Base-by-base conservation (phyloP, 2,329 filamentous ascomycete genomes). In the Nemania bipapillata region DNA sequence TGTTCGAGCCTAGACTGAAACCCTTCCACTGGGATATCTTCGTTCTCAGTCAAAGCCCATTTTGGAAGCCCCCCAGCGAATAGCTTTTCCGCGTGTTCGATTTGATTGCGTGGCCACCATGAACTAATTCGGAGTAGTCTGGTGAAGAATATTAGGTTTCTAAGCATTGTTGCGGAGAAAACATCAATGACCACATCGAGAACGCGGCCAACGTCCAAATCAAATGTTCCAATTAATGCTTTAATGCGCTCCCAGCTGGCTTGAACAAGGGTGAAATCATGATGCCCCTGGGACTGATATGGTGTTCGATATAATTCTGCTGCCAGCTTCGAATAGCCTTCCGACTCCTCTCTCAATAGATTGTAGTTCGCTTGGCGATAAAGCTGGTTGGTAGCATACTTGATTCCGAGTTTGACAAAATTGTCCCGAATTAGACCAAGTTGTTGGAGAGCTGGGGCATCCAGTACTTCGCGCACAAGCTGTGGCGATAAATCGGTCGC, bases 291-390 rank as follows among this genome's bases (percentile, higher is more conserved):
- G 74, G 90, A 90, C 75, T 92, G 93, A 0, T 74, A 76, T 20
- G 78, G 77, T 4, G 92, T 96, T 7, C 93, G 95, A 80, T 97
- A 99, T 35, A 98, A 90, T 79, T 99, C 96, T 0, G 95, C 97
- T 68, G 97, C 90, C 54, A 99, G 88, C 80, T 99, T 99, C 0
- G 96, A 94, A 78, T 97, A 99, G 47, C 96, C 96, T 81, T 99
- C 96, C 0, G 93, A 93, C 80, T 99, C 96, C 82, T 99, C 96
- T 52, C 96, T 90, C 22, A 99, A 84, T 7, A 99, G 83, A 76
- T 99, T 99, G 84, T 97, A 98, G 80, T 97, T 98, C 15, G 95
- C 93, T 80, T 98, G 96, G 68, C 94, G 91, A 79, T 99, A 99
- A 0, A 99, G 86, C 4, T 96, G 85, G 75, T 97, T 97, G 7